Evolutionary conservation across 176 grass and related monocot genomes (phyloP).

Genomic region (Zoysia japonica): DNA sequence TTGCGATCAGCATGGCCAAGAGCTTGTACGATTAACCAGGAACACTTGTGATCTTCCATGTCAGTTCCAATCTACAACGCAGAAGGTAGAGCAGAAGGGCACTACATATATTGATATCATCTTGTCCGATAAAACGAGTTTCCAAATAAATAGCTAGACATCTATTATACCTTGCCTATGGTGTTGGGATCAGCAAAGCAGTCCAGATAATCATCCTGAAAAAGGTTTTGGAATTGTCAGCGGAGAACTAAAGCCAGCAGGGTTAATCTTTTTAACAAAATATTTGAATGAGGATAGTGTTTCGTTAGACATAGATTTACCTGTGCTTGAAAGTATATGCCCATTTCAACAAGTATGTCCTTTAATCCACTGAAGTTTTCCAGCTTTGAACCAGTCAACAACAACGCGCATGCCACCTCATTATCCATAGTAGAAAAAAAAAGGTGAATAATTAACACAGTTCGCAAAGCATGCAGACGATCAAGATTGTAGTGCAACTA

Average conservation of each 20-base stretch:
- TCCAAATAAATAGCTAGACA: not conserved
- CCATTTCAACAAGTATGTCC: constrained; percentile 65
- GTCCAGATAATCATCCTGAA: constrained; percentile 46
- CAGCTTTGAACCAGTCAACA: constrained; percentile 42
- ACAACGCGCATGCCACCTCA: constrained; percentile 52
- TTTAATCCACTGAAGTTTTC: constrained; percentile 37
- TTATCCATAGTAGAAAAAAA: not conserved
- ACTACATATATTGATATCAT: not conserved
- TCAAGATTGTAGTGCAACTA: too few species aligned
- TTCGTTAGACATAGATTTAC: not conserved
- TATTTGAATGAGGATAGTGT: not conserved
- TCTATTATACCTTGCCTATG: constrained; percentile 30
- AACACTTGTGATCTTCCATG: constrained; percentile 50
- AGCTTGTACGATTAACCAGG: constrained; percentile 49
- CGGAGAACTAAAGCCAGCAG: not conserved
- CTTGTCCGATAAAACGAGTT: not conserved
- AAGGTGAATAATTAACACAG: not conserved
- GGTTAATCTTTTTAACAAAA: too few species aligned
- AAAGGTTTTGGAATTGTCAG: not conserved
- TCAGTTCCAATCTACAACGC: constrained; percentile 36
- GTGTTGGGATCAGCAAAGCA: constrained; percentile 40
- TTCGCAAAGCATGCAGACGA: not conserved
- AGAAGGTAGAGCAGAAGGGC: not conserved
- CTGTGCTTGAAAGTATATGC: constrained; percentile 50
- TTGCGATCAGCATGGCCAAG: constrained; percentile 17